Evolutionary conservation across 768 basidiomycete genomes (phyloP).

Genomic region (Phaeotremella skinneri): DNA sequence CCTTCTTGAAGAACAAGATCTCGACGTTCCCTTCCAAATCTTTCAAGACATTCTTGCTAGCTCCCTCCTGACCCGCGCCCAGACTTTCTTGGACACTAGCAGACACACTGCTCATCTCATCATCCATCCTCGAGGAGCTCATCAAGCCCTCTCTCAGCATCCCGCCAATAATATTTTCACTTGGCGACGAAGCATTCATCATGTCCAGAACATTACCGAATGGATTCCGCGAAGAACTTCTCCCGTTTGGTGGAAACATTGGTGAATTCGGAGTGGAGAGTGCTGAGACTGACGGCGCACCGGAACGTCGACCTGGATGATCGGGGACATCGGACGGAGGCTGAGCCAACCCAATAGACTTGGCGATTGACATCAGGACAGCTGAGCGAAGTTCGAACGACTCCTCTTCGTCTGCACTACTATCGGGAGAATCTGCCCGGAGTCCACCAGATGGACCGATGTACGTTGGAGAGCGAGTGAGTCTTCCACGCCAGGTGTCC

Average conservation of each 20-base stretch:
- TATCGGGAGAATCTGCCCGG: slow-evolving; percentile 12
- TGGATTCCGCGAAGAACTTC: slow-evolving; percentile 16
- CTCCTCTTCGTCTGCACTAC: slow-evolving; percentile 20
- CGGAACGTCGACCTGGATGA: slow-evolving; percentile 24
- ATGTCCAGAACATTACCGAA: slow-evolving; percentile 51
- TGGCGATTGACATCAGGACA: slow-evolving; percentile 96
- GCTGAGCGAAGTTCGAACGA: slow-evolving; percentile 87
- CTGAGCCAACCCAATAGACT: slow-evolving; percentile 90
- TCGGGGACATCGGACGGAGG: slow-evolving; percentile 57
- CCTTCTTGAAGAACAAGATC: slow-evolving; percentile 86
- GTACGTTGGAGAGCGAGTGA: slow-evolving; percentile 27
- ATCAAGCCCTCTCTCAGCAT: slow-evolving; percentile 45
- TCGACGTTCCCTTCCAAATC: slow-evolving; percentile 96
- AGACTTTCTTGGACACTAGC: slow-evolving; percentile 39
- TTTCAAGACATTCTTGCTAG: slow-evolving; percentile 60
- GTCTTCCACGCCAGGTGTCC: slow-evolving; percentile 47
- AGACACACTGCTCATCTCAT: slow-evolving; percentile 37
- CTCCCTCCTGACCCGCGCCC: slow-evolving; percentile 17
- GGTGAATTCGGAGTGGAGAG: slow-evolving; percentile 51
- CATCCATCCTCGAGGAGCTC: slow-evolving; percentile 19
- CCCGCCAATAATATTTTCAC: slow-evolving; percentile 40
- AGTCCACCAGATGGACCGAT: slow-evolving; percentile 21
- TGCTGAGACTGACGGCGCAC: slow-evolving; percentile 39
- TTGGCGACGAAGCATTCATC: slow-evolving; percentile 42
- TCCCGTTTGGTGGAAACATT: slow-evolving; percentile 38